Evolutionary conservation across 2,329 filamentous ascomycete species (phyloP).

Genomic region (Xenoacremonium recifei): DNA sequence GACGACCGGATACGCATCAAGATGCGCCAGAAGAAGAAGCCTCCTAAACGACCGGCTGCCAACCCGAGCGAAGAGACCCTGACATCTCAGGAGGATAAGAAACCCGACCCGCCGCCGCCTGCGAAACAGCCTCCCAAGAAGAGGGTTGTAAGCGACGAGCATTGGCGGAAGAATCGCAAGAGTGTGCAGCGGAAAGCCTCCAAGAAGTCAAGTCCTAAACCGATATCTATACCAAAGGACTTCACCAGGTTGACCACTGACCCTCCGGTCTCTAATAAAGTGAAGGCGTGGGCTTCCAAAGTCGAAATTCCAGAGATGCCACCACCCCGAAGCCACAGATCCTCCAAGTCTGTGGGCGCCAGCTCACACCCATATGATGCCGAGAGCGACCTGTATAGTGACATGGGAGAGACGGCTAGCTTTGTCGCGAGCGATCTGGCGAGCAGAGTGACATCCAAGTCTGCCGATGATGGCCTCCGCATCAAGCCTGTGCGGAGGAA

Average conservation of each 20-base stretch:
- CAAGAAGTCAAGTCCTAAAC: constrained; percentile 24
- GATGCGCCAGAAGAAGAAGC: constrained; percentile 44
- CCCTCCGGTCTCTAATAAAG: constrained; percentile 56
- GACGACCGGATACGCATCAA: constrained; percentile 59
- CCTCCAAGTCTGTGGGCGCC: constrained; percentile 33
- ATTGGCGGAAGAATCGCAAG: constrained; percentile 71
- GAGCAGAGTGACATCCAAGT: constrained; percentile 22
- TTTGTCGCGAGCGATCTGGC: constrained; percentile 24
- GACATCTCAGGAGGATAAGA: constrained; percentile 19
- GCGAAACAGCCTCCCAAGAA: constrained; percentile 72
- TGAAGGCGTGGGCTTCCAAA: constrained; percentile 60
- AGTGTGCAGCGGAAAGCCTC: constrained; percentile 43
- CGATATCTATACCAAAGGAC: constrained; percentile 51
- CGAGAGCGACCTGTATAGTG: constrained; percentile 27
- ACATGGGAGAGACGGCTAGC: constrained; percentile 25
- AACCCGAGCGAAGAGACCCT: constrained; percentile 28
- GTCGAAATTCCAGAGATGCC: constrained; percentile 49
- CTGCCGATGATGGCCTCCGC: constrained; percentile 42
- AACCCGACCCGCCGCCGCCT: constrained; percentile 16
- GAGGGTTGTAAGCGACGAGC: constrained; percentile 87
- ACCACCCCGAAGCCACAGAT: constrained; percentile 35
- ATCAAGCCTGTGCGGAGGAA: constrained; percentile 39
- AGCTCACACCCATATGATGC: constrained; percentile 23
- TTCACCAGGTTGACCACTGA: constrained; percentile 55
- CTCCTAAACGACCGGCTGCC: constrained; percentile 33